A percentile compares a stretch with the other conserved stretches of the same genome.
phyloP scores from a whole-genome alignment of 352 stramenopile genomes.

The Globisporangium viniferum region DNA sequence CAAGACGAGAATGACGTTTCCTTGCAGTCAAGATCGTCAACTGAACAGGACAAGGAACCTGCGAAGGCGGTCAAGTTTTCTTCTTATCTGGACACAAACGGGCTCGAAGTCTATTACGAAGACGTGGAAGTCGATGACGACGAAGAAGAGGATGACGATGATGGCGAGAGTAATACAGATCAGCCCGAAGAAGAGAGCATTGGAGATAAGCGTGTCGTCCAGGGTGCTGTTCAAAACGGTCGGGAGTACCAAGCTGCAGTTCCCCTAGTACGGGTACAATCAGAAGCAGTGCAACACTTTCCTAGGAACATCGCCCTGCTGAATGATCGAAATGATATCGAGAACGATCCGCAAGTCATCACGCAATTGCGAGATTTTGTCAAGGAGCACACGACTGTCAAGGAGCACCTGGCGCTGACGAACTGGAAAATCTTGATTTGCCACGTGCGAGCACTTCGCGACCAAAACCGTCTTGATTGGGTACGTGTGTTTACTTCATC shows the following conservation, averaged over 20 bases:
- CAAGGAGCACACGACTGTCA: conserved; percentile 27
- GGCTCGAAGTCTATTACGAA: conserved; percentile 25
- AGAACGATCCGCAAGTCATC: conserved; percentile 46
- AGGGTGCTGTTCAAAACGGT: background rate
- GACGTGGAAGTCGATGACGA: conserved; percentile 25
- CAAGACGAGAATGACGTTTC: background rate
- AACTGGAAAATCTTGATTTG: conserved; percentile 53
- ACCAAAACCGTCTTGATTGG: conserved; percentile 37
- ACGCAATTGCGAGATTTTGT: conserved; percentile 42
- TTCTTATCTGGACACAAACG: conserved; percentile 24
- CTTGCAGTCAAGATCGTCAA: background rate
- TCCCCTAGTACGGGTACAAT: background rate
- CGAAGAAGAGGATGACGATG: conserved; percentile 5
- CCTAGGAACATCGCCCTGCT: background rate
- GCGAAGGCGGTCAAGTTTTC: background rate
- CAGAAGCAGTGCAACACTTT: background rate
- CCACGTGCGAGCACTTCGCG: conserved; percentile 22
- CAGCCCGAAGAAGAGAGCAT: no score
- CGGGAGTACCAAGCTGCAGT: background rate
- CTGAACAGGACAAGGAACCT: background rate
- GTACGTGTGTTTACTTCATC: conserved; percentile 20
- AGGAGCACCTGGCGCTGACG: conserved; percentile 21
- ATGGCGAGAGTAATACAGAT: conserved; percentile 2
- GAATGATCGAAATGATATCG: conserved; percentile 14
- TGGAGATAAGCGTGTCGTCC: background rate